Evolutionary conservation across 345 rosid genomes (phyloP), one percentile per base, ranked within the genome.

Genomic region (Linum usitatissimum): DNA sequence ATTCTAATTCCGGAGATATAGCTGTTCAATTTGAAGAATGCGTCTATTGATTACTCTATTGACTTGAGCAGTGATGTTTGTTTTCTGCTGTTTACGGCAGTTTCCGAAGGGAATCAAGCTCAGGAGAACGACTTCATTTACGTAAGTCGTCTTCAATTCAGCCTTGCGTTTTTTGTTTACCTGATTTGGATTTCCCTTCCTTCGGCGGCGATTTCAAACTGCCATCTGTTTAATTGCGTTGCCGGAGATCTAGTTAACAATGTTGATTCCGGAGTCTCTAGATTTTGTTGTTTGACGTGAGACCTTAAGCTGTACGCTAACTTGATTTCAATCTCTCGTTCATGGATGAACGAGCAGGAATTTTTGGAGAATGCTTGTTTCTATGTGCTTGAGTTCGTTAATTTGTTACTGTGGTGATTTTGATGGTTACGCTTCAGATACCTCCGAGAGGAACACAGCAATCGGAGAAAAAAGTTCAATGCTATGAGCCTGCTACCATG

Each of bases 401-500:
- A 45, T 17, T 45, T 10, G 51, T 45, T 45, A 45, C 51, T 45
- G 28, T 15, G 51, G 51, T 15, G 51, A 45, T 7, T 45, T 45
- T 45, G 51, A 45, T 45, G 14, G 51, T 45, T n/a, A 19, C 57
- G 38, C 48, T 57, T 74, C 73, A 93, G 99, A 76, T 93, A 62
- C 99, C 99, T 76, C 89, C 99, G 0, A 84, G 94, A 75, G 99
- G 96, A 81, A 72, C 84, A 9, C 92, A 83, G 64, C 97, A 86
- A 71, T 77, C 84, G 0, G 99, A 93, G 38, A 83, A 78, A 66
- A 93, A 80, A 71, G 96, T 90, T 73, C 97, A 86, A 66, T 93
- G 99, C 73, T 93, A 93, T 58, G 99, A 93, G 73, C 99, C 99
- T 66, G 97, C 99, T 23, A 90, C 99, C 7, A 90, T 87, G 99